A percentile compares a stretch with the other conserved stretches of the same genome.
Conservation (phyloP, 2,329 filamentous ascomycete genomes). For the Diplocarpon rosae region DNA sequence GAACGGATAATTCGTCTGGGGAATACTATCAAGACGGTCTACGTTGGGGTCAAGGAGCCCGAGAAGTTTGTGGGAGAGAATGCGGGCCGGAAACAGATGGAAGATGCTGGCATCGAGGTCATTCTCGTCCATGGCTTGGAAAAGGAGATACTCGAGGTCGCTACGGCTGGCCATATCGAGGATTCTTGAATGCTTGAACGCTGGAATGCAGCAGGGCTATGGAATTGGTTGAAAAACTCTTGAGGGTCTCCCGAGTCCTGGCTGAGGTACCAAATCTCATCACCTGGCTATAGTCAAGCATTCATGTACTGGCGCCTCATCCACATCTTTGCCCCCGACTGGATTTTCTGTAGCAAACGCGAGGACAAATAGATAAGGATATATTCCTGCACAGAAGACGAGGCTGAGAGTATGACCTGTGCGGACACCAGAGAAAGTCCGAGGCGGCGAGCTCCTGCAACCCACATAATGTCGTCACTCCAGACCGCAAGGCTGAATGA, state of each 20-base stretch:
- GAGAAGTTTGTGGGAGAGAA: constrained; percentile 83
- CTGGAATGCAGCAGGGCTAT: too few species aligned
- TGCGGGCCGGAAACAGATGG: constrained; percentile 58
- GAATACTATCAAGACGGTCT: constrained; percentile 57
- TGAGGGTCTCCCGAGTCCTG: too few species aligned
- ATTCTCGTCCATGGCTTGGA: constrained; percentile 66
- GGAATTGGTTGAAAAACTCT: too few species aligned
- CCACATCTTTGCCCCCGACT: too few species aligned
- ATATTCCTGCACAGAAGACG: background rate
- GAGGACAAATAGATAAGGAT: too few species aligned
- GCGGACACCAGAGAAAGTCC: too few species aligned
- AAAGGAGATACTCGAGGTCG: constrained; percentile 67
- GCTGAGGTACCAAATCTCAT: too few species aligned
- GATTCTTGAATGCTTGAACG: constrained; percentile 1
- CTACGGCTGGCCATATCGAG: constrained; percentile 65
- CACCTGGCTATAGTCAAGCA: too few species aligned
- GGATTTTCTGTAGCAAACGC: too few species aligned
- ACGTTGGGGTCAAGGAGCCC: constrained; percentile 75
- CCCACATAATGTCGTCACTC: constrained; percentile 5
- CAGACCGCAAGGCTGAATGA: background rate
- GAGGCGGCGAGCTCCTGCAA: background rate
- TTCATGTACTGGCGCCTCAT: too few species aligned
- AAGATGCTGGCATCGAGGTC: constrained; percentile 62
- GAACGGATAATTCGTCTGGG: constrained; percentile 59
- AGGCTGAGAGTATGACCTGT: too few species aligned